phyloP scores from a whole-genome alignment of 768 basidiomycete species.

The Lactarius trivialis region DNA sequence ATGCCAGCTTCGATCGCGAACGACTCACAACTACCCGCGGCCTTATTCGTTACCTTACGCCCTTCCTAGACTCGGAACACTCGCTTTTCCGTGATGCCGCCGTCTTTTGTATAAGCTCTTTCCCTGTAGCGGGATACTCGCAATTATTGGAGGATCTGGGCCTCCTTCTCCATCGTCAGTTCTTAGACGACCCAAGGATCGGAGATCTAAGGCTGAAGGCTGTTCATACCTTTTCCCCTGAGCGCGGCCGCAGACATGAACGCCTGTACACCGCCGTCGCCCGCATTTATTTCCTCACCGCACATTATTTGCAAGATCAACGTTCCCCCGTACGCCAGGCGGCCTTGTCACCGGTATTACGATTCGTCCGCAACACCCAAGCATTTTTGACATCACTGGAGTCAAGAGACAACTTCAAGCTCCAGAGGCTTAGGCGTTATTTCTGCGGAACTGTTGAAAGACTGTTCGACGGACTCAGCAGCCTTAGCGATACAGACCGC shows the following conservation, averaged over 20 bases:
- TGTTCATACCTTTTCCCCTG: slow-evolving; percentile 38
- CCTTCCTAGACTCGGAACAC: slow-evolving; percentile 83
- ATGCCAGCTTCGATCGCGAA: slow-evolving; percentile 72
- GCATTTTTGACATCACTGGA: slow-evolving; percentile 66
- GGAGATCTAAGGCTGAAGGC: slow-evolving; percentile 32
- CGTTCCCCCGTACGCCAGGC: slow-evolving; percentile 62
- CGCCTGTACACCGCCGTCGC: slow-evolving; percentile 82
- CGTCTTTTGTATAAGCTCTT: slow-evolving; percentile 82
- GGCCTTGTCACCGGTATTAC: slow-evolving; percentile 71
- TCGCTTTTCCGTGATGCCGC: slow-evolving; percentile 78
- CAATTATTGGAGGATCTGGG: slow-evolving; percentile 81
- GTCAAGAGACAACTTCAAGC: slow-evolving; percentile 64
- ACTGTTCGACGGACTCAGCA: slow-evolving; percentile 69
- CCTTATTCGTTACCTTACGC: slow-evolving; percentile 77
- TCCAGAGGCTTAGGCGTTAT: slow-evolving; percentile 80
- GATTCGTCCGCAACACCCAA: slow-evolving; percentile 81
- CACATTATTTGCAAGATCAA: slow-evolving; percentile 66
- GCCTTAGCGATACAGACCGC: slow-evolving; percentile 65
- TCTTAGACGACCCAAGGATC: slow-evolving; percentile 67
- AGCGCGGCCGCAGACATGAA: slow-evolving; percentile 64
- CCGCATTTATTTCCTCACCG: slow-evolving; percentile 82
- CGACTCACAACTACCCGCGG: slow-evolving; percentile 76
- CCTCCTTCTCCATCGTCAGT: slow-evolving; percentile 70
- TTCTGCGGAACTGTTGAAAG: slow-evolving; percentile 88
- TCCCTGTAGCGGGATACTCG: slow-evolving; percentile 69